phyloP scores from a whole-genome alignment of 176 grass and related monocot species.

The Oryza longistaminata region DNA sequence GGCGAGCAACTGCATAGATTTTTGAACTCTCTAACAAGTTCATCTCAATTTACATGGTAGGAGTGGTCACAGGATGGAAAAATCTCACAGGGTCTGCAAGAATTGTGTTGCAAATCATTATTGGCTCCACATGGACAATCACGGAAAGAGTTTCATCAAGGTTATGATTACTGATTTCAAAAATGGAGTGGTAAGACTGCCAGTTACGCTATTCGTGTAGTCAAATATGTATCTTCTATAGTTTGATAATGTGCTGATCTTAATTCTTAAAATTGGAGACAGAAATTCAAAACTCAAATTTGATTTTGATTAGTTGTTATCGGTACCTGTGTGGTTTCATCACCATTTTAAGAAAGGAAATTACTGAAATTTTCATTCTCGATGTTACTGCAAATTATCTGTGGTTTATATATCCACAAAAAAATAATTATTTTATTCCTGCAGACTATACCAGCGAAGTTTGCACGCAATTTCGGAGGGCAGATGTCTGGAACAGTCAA shows the following conservation, averaged over 20 bases:
- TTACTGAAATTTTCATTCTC: neutral
- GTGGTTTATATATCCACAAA: neutral
- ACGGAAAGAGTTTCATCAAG: conserved; percentile 41
- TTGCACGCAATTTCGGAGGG: conserved; percentile 27
- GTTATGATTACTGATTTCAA: conserved; percentile 35
- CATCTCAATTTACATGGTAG: neutral
- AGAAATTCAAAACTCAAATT: neutral
- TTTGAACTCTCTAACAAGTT: neutral
- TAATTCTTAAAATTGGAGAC: neutral
- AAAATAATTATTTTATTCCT: neutral
- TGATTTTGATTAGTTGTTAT: neutral
- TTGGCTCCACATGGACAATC: conserved; percentile 34
- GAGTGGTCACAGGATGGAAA: conserved; percentile 10
- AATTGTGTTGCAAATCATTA: conserved; percentile 27
- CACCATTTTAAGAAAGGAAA: neutral
- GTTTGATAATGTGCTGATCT: neutral
- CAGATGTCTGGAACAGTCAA: conserved; percentile 16
- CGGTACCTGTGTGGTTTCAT: neutral
- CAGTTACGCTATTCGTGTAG: neutral
- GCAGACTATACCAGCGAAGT: conserved; percentile 43
- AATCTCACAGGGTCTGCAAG: conserved; percentile 17
- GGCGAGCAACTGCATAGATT: neutral
- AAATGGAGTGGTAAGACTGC: conserved; percentile 28
- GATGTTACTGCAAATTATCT: neutral
- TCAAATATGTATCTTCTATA: neutral